Evolutionary conservation across 805 yeast species (phyloP), one percentile per base, ranked within the genome.

Genomic region (Candida patagonica): DNA sequence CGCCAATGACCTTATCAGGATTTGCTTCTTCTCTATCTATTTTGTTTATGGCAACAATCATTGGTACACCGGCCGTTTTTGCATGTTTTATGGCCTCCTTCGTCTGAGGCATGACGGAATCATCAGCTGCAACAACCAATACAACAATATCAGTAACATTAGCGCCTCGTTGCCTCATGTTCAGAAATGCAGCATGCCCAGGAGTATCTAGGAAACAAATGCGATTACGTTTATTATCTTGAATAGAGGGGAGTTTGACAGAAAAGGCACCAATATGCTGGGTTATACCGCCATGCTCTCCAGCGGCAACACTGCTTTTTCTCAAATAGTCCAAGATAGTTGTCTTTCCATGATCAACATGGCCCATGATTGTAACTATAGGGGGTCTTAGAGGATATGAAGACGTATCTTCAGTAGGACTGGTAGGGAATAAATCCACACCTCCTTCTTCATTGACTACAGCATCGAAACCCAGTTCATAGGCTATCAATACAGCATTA

Each of bases 261-360:
- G 89, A 80, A 52, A 92, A 92, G 0, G 98, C 97, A 59, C 98
- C 98, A 42, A 92, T 92, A 57, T 87, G 96, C 59, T 92, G 98
- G 0, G 98, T 92, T 38, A 92, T 92, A 15, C 98, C 97, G 40
- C 98, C 98, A 58, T 78, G 83, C 57, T 92, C 98, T 30, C 78
- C 73, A 23, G 76, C 74, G 0, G 80, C 97, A 6, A 92, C 76
- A 0, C 88, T 75, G 0, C 95, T 81, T 49, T 84, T 86, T 33
- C 97, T 70, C 52, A 92, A 65, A 53, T 77, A 75, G 59, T 92
- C 98, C 41, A 92, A 69, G 44, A 92, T 79, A 0, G 98, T 89
- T 1, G 98, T 92, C 58, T 92, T 92, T 2, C 98, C 98, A 56
- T 92, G 98, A 60, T 92, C 98, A 23, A 92, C 98, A 59, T 92